Percentiles rank a stretch among this genome's conserved stretches.
Conservation (phyloP, 805 yeast species). For the Nakazawaea siamensis region DNA sequence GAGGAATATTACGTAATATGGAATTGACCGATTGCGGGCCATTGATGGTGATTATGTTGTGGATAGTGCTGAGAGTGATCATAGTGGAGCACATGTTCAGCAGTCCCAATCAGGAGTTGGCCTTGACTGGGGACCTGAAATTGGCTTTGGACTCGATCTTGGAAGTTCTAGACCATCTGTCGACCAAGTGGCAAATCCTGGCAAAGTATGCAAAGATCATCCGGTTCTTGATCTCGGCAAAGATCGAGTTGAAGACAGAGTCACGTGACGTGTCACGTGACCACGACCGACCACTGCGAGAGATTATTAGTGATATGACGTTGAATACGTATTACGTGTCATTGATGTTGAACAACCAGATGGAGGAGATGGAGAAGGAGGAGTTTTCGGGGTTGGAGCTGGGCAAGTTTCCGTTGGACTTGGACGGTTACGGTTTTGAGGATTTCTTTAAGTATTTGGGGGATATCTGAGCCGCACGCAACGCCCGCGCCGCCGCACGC, state of each 20-base stretch:
- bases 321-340: conserved; percentile 22
- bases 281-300: no score
- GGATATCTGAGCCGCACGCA: conserved; percentile 9
- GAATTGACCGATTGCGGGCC: conserved; percentile 18
- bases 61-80: conserved; percentile 25
- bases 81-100: conserved; percentile 19
- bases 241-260: conserved; percentile 14
- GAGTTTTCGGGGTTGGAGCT: conserved; percentile 1
- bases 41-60: conserved; percentile 22
- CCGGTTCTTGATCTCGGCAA: conserved; percentile 17
- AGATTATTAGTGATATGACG: conserved; percentile 27
- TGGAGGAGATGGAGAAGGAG: conserved; percentile 13
- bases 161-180: conserved; percentile 15
- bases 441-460: conserved; percentile 22
- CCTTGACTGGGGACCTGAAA: not conserved
- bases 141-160: conserved; percentile 11
- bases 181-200: conserved; percentile 20
- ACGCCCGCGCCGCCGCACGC: no score
- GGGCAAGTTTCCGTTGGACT: conserved; percentile 14
- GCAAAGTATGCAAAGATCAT: conserved; percentile 21
- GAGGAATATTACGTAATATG: not conserved
- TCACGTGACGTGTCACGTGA: conserved; percentile 28
- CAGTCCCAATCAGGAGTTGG: not conserved
- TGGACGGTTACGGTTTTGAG: conserved; percentile 17
- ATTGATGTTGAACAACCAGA: conserved; percentile 20